Base-by-base conservation (phyloP, 129 eudicot genomes). In the Lactuca saligna region DNA sequence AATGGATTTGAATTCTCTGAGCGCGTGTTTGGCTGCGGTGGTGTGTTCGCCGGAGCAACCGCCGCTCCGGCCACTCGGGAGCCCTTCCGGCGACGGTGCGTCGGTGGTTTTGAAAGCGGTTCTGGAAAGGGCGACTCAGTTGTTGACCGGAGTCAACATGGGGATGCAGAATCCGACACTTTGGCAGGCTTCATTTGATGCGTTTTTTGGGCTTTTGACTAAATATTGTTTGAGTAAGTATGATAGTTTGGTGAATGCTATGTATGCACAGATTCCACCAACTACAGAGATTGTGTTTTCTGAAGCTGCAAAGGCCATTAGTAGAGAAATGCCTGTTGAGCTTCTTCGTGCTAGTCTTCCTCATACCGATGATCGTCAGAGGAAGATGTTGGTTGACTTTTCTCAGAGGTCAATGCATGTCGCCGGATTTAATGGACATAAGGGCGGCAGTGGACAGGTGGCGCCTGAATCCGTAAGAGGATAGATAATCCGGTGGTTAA, bases 41-140 rank as follows among this genome's bases (percentile, higher is more conserved):
- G 99, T 94, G 29, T 94, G 97, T 80, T 94, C 97, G 46, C 84
- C 89, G 2, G 99, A 94, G 79, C 97, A 90, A 72, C 99, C 99
- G 1, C 99, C 99, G 0, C 94, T 90, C 37, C 93, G 99, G 33
- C 99, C 97, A 0, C 59, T 94, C 17, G 96, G 99, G 16, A 87
- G 97, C 62, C 74, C 96, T 65, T 87, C 94, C 7, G 99, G 99
- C 11, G 99, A 94, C 3, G 91, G 95, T 15, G 94, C 99, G 8
- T 82, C 97, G 0, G 73, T 87, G 31, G 72, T 94, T 62, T 61
- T 94, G 57, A 90, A 85, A 78, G 68, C 84, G 25, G 87, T 94
- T 67, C 75, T 94, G 6, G 99, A 90, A 54, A 80, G 96, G 67
- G 94, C 91, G 10, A 78, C 90, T 16, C 81, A 66, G 35, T 58